Conservation (phyloP, 1,139 yeast species). For the Kluyveromyces marxianus region DNA sequence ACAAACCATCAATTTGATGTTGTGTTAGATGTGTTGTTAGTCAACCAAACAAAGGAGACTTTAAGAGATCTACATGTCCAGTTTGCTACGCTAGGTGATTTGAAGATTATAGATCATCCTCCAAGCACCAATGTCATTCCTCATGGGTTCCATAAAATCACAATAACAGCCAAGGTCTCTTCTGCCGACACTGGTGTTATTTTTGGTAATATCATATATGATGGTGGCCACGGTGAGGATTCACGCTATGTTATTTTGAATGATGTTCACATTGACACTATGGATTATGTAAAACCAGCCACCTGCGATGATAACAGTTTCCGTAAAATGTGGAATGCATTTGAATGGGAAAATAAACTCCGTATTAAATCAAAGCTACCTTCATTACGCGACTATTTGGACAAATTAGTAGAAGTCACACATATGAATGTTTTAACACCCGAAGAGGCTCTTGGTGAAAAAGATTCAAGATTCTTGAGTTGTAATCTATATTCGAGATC, state of each 20-base stretch:
- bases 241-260: conserved; percentile 84
- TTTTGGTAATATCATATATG: conserved; percentile 94
- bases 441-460: conserved; percentile 73
- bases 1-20: conserved; percentile 95
- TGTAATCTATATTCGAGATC: conserved; percentile 92
- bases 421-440: conserved; percentile 94
- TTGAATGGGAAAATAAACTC: conserved; percentile 99
- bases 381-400: conserved; percentile 71
- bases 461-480: conserved; percentile 80
- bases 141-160: conserved; percentile 87
- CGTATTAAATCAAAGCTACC: conserved; percentile 66
- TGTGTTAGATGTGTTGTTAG: conserved; percentile 85
- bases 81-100: conserved; percentile 92
- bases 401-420: conserved; percentile 70
- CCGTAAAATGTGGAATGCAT: conserved; percentile 98
- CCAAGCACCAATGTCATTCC: conserved; percentile 92
- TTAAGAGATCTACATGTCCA: conserved; percentile 89
- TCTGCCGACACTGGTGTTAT: conserved; percentile 97
- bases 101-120: conserved; percentile 91
- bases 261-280: conserved; percentile 91
- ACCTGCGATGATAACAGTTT: conserved; percentile 80
- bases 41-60: conserved; percentile 89
- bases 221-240: conserved; percentile 91
- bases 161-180: conserved; percentile 86
- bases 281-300: conserved; percentile 97